These are phyloP conservation scores for Aspergillus eucalypticola DNA, from an alignment of 2,329 filamentous ascomycete species.

Conservation along the genomic window DNA sequence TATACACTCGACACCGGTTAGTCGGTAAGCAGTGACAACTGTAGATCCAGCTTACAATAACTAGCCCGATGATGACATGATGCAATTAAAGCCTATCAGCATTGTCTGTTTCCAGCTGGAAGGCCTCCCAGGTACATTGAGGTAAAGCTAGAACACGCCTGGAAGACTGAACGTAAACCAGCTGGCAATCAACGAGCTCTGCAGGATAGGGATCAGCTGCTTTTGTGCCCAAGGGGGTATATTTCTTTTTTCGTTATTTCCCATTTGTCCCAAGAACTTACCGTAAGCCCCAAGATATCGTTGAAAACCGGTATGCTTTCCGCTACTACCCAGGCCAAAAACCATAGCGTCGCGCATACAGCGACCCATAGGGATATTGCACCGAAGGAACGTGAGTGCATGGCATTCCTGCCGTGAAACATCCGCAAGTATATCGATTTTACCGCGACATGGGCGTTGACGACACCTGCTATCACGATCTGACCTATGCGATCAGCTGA, in stretches of 20 bases:
- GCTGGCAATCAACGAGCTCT: conserved; percentile 39
- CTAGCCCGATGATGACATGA: neutral
- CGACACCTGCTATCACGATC: conserved; percentile 67
- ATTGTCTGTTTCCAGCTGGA: neutral
- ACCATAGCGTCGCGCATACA: conserved; percentile 57
- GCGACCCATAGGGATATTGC: conserved; percentile 58
- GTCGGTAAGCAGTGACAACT: neutral
- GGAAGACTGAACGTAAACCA: conserved; percentile 58
- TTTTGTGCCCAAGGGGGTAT: neutral
- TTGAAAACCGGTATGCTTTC: conserved; percentile 69
- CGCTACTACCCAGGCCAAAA: conserved; percentile 64
- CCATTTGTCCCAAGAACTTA: conserved; percentile 14
- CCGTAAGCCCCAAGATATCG: conserved; percentile 61
- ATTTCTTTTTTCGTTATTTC: no score
- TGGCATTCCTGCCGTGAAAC: conserved; percentile 58
- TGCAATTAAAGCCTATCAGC: neutral
- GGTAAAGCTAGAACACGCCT: conserved; percentile 28
- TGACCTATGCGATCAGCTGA: conserved; percentile 3
- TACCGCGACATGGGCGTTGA: conserved; percentile 64
- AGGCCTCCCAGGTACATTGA: conserved; percentile 19
- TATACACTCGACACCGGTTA: neutral
- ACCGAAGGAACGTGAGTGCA: conserved; percentile 46
- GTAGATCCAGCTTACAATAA: neutral
- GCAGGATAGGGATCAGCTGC: neutral
- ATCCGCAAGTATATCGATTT: conserved; percentile 66